These are phyloP conservation scores for Picochlorum sp. DNA, from an alignment of 139 green algal species.

Conservation along the genomic window DNA sequence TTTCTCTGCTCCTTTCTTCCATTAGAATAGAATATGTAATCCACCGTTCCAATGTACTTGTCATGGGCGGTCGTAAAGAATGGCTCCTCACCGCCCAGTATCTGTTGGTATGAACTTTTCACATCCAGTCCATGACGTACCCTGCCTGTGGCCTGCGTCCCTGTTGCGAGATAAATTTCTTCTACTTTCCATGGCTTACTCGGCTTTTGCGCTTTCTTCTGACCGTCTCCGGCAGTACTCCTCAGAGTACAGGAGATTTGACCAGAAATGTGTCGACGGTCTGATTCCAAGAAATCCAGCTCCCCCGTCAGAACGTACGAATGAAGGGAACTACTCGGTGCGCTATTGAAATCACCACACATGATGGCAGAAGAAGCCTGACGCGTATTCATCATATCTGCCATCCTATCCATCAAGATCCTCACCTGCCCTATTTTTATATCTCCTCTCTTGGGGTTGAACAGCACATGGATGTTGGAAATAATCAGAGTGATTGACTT, in stretches of 20 bases:
- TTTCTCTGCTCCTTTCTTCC: not conserved
- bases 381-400: conserved; percentile 11
- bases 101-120: conserved; percentile 17
- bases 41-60: conserved; percentile 57
- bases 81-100: conserved; percentile 30
- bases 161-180: conserved; percentile 13
- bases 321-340: conserved; percentile 44
- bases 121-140: conserved; percentile 4
- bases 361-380: conserved; percentile 12
- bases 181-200: conserved; percentile 11
- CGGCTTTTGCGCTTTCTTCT: not conserved
- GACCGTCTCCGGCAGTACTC: not conserved
- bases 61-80: conserved; percentile 36
- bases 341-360: conserved; percentile 62
- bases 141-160: not conserved
- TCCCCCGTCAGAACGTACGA: conserved; percentile 31
- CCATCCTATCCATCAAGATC: conserved; percentile 29
- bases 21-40: conserved; percentile 62
- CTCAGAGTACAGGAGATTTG: conserved; percentile 20
- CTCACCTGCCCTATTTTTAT: conserved; percentile 69
- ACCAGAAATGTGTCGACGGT: conserved; percentile 33
- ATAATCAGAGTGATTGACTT: conserved; percentile 29
- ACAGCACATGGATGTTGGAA: conserved; percentile 78
- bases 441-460: conserved; percentile 75
- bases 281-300: conserved; percentile 31